Conservation (phyloP, 257 asterid genomes). For the Salvia hispanica region DNA sequence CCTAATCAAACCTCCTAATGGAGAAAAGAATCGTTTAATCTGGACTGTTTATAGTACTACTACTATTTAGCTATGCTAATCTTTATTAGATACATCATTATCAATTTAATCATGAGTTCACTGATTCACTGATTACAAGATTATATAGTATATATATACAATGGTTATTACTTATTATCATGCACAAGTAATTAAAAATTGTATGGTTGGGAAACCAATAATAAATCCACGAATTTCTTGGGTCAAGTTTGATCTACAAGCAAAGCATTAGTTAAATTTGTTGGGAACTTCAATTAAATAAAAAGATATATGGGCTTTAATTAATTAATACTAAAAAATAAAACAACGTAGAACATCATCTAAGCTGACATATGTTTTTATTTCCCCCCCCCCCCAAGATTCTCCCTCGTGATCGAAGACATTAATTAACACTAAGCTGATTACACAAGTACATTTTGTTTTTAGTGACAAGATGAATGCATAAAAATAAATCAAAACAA, state of each 20-base stretch:
- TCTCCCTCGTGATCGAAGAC: slow-evolving; percentile 57
- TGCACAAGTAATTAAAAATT: slow-evolving; percentile 13
- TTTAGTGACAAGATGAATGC: too few species aligned
- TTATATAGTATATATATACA: not conserved
- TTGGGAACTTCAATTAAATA: slow-evolving; percentile 48
- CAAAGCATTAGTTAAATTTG: slow-evolving; percentile 38
- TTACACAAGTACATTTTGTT: too few species aligned
- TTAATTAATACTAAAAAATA: not conserved
- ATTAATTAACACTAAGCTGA: not conserved
- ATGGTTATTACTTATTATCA: not conserved
- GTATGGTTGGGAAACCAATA: slow-evolving; percentile 25
- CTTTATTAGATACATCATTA: not conserved
- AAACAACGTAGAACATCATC: slow-evolving; percentile 61
- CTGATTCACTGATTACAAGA: not conserved
- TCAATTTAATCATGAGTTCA: not conserved
- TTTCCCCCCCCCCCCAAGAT: slow-evolving; percentile 46
- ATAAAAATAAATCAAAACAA: too few species aligned
- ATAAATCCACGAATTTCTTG: slow-evolving; percentile 34
- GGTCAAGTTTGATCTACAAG: slow-evolving; percentile 41
- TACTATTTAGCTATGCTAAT: too few species aligned
- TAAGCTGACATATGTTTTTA: slow-evolving; percentile 58
- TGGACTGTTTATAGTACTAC: too few species aligned
- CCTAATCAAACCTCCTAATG: slow-evolving; percentile 1
- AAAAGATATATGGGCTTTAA: not conserved
- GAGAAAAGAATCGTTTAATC: too few species aligned